A percentile compares a stretch with the other conserved stretches of the same genome.
These are phyloP conservation scores for Wickerhamomyces bovis DNA, from an alignment of 805 yeast genomes.

Conservation along the genomic window DNA sequence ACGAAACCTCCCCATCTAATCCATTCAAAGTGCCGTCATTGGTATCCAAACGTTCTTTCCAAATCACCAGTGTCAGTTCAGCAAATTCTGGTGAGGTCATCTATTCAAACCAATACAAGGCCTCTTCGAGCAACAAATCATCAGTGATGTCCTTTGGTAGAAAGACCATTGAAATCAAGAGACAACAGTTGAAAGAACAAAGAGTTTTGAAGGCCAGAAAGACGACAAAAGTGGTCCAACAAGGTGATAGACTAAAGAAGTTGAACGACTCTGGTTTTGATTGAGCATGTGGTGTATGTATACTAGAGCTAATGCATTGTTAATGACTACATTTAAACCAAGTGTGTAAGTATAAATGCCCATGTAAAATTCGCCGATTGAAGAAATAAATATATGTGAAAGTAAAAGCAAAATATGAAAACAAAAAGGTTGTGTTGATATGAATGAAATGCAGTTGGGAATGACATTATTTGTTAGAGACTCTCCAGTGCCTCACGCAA, in stretches of 20 bases:
- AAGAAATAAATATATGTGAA: not conserved
- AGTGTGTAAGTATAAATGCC: not conserved
- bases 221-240: constrained; percentile 2
- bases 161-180: constrained; percentile 11
- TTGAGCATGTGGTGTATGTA: not conserved
- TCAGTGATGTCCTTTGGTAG: constrained; percentile 51
- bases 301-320: not conserved
- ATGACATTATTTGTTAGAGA: not conserved
- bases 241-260: constrained; percentile 4
- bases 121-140: constrained; percentile 50
- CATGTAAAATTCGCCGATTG: not conserved
- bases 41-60: constrained; percentile 36
- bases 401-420: not conserved
- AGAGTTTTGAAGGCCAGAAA: constrained; percentile 23
- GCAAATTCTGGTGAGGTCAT: constrained; percentile 39
- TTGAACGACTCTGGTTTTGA: constrained; percentile 4
- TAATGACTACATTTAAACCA: not conserved
- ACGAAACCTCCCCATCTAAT: constrained; percentile 18
- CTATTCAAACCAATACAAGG: constrained; percentile 45
- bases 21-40: constrained; percentile 34
- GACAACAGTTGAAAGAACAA: constrained; percentile 10
- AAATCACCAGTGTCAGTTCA: constrained; percentile 9
- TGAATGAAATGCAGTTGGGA: not conserved
- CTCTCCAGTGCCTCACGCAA: constrained; percentile 20
- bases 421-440: not conserved